phyloP scores from a whole-genome alignment of 2,329 filamentous ascomycete genomes.

The Phoma herbarum region DNA sequence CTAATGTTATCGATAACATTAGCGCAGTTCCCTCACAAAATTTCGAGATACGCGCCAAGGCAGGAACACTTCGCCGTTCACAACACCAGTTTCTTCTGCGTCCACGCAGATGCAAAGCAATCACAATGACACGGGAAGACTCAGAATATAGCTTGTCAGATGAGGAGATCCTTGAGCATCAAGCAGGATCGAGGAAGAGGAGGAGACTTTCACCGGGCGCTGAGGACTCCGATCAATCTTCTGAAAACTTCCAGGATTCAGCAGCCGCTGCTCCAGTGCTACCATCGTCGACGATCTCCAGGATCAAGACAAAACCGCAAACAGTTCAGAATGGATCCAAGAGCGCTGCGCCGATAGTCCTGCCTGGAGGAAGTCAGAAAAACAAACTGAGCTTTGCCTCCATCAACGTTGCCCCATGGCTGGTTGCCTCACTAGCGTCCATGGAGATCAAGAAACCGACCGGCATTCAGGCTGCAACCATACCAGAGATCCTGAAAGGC shows the following conservation, averaged over 20 bases:
- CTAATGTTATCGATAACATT: constrained; percentile 40
- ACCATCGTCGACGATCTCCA: constrained; percentile 41
- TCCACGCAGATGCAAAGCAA: background rate
- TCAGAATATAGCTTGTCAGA: constrained; percentile 35
- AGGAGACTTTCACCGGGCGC: constrained; percentile 44
- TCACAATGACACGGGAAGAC: constrained; percentile 28
- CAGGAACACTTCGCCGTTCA: constrained; percentile 7
- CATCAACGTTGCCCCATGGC: constrained; percentile 82
- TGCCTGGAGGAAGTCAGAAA: constrained; percentile 17
- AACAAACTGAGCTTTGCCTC: constrained; percentile 72
- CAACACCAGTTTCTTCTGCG: background rate
- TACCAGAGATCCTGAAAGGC: constrained; percentile 90
- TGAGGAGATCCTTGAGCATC: constrained; percentile 40
- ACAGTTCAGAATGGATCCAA: constrained; percentile 4
- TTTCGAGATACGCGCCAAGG: constrained; percentile 24
- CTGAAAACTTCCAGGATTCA: constrained; percentile 2
- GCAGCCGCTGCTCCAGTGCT: constrained; percentile 10
- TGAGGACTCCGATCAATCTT: constrained; percentile 29
- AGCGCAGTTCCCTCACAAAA: constrained; percentile 40
- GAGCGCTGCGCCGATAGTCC: constrained; percentile 2
- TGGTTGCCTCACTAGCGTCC: constrained; percentile 77
- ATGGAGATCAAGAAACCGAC: constrained; percentile 90
- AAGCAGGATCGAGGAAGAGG: constrained; percentile 48
- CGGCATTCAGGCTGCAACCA: constrained; percentile 90
- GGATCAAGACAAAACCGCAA: constrained; percentile 46